Evolutionary conservation across 2,329 filamentous ascomycete species (phyloP).

Genomic region (Epichloe gansuensis): DNA sequence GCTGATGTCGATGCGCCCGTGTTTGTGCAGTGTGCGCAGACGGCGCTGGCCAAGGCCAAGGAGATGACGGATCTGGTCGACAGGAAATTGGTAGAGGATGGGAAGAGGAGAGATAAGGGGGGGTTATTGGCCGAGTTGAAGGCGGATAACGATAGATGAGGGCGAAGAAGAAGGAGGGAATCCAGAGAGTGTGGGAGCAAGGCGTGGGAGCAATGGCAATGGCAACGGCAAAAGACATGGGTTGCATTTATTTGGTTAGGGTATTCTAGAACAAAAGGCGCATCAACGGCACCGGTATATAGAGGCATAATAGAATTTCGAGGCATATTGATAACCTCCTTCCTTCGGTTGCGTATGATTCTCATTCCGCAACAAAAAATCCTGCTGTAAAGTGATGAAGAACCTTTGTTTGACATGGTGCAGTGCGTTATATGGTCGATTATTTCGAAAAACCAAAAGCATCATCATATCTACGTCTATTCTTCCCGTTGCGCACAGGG

Average conservation of each 20-base stretch:
- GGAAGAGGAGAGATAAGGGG: conserved; percentile 63
- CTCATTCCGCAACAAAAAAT: background rate
- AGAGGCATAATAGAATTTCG: background rate
- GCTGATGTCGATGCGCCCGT: conserved; percentile 65
- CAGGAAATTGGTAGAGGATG: conserved; percentile 61
- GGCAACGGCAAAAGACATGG: background rate
- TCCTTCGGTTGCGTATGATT: background rate
- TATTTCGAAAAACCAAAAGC: no score
- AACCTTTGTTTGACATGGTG: background rate
- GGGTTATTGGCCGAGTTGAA: conserved; percentile 65
- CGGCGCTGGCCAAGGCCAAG: conserved; percentile 68
- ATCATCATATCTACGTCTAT: conserved; percentile 4
- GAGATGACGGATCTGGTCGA: conserved; percentile 65
- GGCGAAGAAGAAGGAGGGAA: conserved; percentile 7
- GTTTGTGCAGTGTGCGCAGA: conserved; percentile 61
- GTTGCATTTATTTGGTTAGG: background rate
- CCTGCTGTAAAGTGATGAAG: background rate
- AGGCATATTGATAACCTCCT: conserved; percentile 5
- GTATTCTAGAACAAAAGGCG: background rate
- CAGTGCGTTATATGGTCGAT: no score
- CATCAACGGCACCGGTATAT: background rate
- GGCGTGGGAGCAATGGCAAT: background rate
- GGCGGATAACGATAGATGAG: conserved; percentile 66
- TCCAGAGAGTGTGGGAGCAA: background rate
- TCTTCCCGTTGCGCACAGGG: conserved; percentile 2